Percentiles rank a stretch among this genome's conserved stretches.
Conservation (phyloP, 2,329 filamentous ascomycete species). For the Zymoseptoria tritici region DNA sequence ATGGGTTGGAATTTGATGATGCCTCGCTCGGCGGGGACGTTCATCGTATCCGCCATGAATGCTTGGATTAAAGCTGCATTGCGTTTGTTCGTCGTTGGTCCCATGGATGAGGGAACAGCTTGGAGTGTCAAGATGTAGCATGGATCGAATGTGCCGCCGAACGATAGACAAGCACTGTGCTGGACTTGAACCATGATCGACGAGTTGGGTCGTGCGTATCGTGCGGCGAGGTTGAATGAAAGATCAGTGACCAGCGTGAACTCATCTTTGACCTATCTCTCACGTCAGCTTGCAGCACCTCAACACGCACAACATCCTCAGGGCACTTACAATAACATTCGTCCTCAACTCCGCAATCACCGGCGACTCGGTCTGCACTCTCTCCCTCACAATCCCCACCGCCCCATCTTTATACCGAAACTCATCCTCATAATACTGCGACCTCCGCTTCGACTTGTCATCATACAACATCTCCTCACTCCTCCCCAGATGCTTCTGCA, state of each 20-base stretch:
- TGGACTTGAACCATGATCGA: conserved; percentile 70
- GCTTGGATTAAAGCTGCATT: conserved; percentile 70
- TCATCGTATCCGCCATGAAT: conserved; percentile 64
- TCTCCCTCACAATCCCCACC: conserved; percentile 29
- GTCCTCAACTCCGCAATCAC: conserved; percentile 43
- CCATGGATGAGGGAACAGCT: conserved; percentile 60
- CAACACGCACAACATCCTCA: conserved; percentile 1
- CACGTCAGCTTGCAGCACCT: conserved; percentile 12
- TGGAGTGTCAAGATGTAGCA: conserved; percentile 72
- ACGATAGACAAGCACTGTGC: conserved; percentile 66
- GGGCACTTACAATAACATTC: conserved; percentile 43
- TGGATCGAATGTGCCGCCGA: conserved; percentile 67
- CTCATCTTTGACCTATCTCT: conserved; percentile 61
- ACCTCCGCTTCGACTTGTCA: conserved; percentile 27
- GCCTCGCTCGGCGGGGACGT: conserved; percentile 59
- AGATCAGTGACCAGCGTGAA: conserved; percentile 67
- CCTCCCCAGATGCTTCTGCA: conserved; percentile 15
- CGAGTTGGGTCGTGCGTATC: conserved; percentile 66
- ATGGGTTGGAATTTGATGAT: conserved; percentile 65
- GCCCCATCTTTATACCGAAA: conserved; percentile 27
- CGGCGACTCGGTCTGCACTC: conserved; percentile 39
- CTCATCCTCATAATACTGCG: conserved; percentile 30
- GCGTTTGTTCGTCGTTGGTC: conserved; percentile 69
- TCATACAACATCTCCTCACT: conserved; percentile 18
- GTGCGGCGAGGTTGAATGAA: conserved; percentile 62